These are phyloP conservation scores for Salix koriyanagi DNA, from an alignment of 345 rosid species.

Conservation along the genomic window DNA sequence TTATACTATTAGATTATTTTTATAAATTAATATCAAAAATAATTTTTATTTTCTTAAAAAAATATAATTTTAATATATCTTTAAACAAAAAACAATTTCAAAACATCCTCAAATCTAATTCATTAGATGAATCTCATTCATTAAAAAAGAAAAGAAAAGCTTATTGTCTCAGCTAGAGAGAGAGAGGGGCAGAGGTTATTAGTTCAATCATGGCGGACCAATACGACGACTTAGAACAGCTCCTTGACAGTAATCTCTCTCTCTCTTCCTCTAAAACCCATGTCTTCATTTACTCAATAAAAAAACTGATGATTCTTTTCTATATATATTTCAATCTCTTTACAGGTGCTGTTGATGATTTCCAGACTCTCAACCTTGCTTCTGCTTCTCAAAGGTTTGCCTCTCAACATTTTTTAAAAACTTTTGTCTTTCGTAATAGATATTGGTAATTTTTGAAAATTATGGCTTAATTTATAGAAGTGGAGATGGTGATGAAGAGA, in stretches of 20 bases:
- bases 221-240: conserved; percentile 85
- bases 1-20: no score
- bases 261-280: background rate
- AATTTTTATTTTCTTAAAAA: no score
- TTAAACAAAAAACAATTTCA: no score
- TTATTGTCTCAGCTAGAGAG: background rate
- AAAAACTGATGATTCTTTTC: background rate
- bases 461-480: conserved; percentile 32
- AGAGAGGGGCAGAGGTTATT: background rate
- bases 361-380: conserved; percentile 74
- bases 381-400: conserved; percentile 46
- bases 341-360: conserved; percentile 98
- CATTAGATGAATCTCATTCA: no score
- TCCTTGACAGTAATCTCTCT: conserved; percentile 70
- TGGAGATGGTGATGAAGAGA: conserved; percentile 31
- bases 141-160: background rate
- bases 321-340: conserved; percentile 15
- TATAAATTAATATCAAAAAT: no score
- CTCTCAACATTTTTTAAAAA: background rate
- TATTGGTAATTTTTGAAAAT: background rate
- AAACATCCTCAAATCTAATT: no score
- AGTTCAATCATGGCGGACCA: conserved; percentile 46
- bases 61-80: no score
- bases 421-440: background rate
- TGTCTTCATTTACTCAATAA: background rate